Evolutionary conservation across 495 filamentous ascomycete species (phyloP), one percentile per base, ranked within the genome.

Genomic region (Neurospora sp.): DNA sequence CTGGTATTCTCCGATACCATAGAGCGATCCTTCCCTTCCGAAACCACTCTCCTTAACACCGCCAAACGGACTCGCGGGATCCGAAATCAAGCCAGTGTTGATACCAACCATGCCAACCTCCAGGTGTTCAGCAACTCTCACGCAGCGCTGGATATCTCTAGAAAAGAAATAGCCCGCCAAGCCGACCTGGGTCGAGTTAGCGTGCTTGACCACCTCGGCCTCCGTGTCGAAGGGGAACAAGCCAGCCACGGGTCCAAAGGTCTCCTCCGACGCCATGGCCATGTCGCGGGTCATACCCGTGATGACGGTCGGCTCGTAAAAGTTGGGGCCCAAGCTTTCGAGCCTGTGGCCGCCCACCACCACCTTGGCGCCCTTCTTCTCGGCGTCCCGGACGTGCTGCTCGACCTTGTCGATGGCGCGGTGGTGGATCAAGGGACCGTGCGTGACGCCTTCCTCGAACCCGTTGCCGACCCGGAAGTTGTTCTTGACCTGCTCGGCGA

Each of bases 11-110:
- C 92, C 92, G 76, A 96, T 91, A 18, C 96, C 96, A 79, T 97
- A 93, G 81, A 91, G 91, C 81, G 92, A 94, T 41, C 96, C 96
- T 83, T 99, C 95, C 41, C 94, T 82, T 23, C 96, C 95, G 76
- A 98, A 98, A 5, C 95, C 95, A 79, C 91, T 94, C 82, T 93
- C 86, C 82, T 99, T 99, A 20, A 99, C 93, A 73, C 95, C 96
- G 23, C 95, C 96, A 79, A 98, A 99, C 72, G 93, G 93, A 74
- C 91, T 84, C 1, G 92, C 92, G 80, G 89, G 89, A 80, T 96
- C 93, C 76, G 92, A 94, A 59, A 96, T 92, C 72, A 96, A 73
- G 2, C 92, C 93, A 7, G 92, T 95, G 78, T 96, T 95, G 39
- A 94, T 90, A 73, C 92, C 93, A 23, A 96, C 91, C 94, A 97